These are phyloP conservation scores for Phytophthora gonapodyides DNA, from an alignment of 352 stramenopile genomes.

Conservation along the genomic window DNA sequence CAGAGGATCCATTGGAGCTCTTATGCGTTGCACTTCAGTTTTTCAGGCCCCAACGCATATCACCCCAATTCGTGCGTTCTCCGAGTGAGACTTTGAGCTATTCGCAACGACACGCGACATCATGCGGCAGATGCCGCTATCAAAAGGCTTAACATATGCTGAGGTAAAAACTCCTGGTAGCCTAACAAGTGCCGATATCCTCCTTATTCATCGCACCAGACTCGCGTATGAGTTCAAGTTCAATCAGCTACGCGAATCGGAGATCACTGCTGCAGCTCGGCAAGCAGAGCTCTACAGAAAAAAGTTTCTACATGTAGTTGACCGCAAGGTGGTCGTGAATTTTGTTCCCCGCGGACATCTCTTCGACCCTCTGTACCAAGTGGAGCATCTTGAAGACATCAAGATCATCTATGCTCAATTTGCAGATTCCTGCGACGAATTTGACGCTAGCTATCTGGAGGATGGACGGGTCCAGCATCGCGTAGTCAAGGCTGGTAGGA, in stretches of 20 bases:
- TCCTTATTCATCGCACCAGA: slow-evolving; percentile 4
- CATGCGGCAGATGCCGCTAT: not conserved
- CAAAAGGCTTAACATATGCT: slow-evolving; percentile 4
- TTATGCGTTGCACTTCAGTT: slow-evolving; percentile 11
- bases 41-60: slow-evolving; percentile 2
- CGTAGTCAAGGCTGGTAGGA: too few relatives aligned
- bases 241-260: slow-evolving; percentile 5
- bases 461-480: too few relatives aligned
- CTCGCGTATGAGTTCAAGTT: slow-evolving; percentile 11
- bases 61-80: not conserved
- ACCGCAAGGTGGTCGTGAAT: slow-evolving; percentile 5
- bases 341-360: slow-evolving; percentile 1
- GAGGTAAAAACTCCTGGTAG: slow-evolving; percentile 12
- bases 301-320: slow-evolving; percentile 1
- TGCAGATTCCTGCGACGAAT: too few relatives aligned
- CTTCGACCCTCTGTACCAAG: too few relatives aligned
- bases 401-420: too few relatives aligned
- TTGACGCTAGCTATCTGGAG: too few relatives aligned
- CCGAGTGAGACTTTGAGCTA: slow-evolving; percentile 11
- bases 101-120: slow-evolving; percentile 9
- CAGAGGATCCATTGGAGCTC: slow-evolving; percentile 3
- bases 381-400: too few relatives aligned
- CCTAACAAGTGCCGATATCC: slow-evolving; percentile 13
- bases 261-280: slow-evolving; percentile 6
- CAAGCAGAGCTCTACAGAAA: slow-evolving; percentile 8